Conservation (phyloP, 2,329 filamentous ascomycete genomes). For the Akanthomyces muscarius region DNA sequence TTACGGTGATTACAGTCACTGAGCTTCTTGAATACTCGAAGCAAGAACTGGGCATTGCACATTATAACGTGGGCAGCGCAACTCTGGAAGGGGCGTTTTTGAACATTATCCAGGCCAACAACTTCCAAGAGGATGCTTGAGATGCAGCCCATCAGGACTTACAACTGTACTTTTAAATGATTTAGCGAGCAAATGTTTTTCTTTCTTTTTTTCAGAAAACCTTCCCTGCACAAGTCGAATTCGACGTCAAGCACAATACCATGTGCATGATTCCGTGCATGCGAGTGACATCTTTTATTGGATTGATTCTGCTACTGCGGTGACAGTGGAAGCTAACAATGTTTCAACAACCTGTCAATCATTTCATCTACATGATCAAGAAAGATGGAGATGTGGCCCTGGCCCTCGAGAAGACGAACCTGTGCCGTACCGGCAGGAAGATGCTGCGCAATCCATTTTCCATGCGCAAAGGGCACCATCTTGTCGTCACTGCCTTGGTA, state of each 20-base stretch:
- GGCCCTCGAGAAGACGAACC: neutral
- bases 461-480: neutral
- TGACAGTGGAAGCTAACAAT: neutral
- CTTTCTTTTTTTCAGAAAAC: too few species aligned
- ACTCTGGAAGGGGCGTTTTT: slow-evolving; percentile 69
- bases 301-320: too few species aligned
- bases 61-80: slow-evolving; percentile 63
- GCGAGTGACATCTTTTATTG: too few species aligned
- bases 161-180: neutral
- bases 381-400: neutral
- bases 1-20: neutral
- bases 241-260: too few species aligned
- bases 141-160: neutral
- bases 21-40: slow-evolving; percentile 54
- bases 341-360: neutral
- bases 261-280: too few species aligned
- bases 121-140: slow-evolving; percentile 26
- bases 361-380: neutral
- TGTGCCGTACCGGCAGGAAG: neutral
- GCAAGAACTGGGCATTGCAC: slow-evolving; percentile 54
- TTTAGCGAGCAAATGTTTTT: too few species aligned
- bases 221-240: too few species aligned
- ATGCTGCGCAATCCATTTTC: neutral
- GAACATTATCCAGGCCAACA: slow-evolving; percentile 60
- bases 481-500: neutral